These are phyloP conservation scores for Wickerhamomyces sp. DNA, from an alignment of 1,139 yeast genomes.

Conservation along the genomic window DNA sequence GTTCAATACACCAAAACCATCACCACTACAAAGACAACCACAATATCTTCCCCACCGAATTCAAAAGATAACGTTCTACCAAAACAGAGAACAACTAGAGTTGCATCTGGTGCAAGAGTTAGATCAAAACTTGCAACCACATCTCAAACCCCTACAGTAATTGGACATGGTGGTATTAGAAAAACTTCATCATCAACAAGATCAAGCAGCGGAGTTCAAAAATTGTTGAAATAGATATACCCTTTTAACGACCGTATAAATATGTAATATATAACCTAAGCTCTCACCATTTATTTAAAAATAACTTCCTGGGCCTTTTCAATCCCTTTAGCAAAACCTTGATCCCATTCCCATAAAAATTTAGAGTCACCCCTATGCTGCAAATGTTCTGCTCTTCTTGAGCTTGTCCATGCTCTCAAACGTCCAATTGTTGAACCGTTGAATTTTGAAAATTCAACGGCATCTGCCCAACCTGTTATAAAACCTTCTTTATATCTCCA, in stretches of 20 bases:
- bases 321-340: constrained; percentile 69
- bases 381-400: constrained; percentile 56
- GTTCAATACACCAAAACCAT: constrained; percentile 44
- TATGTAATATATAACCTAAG: too few species aligned
- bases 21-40: constrained; percentile 46
- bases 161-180: constrained; percentile 24
- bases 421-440: constrained; percentile 75
- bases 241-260: too few species aligned
- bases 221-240: constrained; percentile 1
- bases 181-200: constrained; percentile 21
- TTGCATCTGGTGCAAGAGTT: constrained; percentile 30
- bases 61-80: constrained; percentile 18
- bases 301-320: constrained; percentile 22
- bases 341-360: constrained; percentile 83
- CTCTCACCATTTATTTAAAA: constrained; percentile 1
- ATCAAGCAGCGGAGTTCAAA: constrained; percentile 21
- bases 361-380: constrained; percentile 49
- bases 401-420: constrained; percentile 57
- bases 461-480: constrained; percentile 69
- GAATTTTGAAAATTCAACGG: constrained; percentile 59
- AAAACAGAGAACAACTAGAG: constrained; percentile 20
- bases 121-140: constrained; percentile 23
- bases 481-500: constrained; percentile 80
- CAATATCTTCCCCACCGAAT: constrained; percentile 38
- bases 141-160: constrained; percentile 9